Conservation (phyloP, 2,329 filamentous ascomycete genomes). For the Fusarium siculi region DNA sequence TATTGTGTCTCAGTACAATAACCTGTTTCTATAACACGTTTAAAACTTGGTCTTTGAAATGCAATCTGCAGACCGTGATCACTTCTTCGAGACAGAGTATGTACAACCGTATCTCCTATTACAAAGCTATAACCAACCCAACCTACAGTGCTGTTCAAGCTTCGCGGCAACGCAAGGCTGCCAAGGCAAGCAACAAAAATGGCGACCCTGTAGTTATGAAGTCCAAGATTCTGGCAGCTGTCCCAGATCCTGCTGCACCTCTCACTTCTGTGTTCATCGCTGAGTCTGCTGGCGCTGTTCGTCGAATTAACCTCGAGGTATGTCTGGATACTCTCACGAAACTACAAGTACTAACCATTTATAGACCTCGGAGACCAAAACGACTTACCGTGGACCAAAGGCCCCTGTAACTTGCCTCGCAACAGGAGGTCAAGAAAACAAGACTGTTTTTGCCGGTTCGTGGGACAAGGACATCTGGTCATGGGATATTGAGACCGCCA, state of each 20-base stretch:
- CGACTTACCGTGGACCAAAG: constrained; percentile 75
- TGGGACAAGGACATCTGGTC: constrained; percentile 96
- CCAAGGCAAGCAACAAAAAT: constrained; percentile 79
- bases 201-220: constrained; percentile 83
- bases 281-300: constrained; percentile 85
- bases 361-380: constrained; percentile 48
- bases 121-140: not conserved
- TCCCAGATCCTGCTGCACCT: constrained; percentile 71
- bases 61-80: constrained; percentile 76
- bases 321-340: constrained; percentile 11
- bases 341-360: constrained; percentile 4
- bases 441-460: constrained; percentile 82
- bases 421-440: constrained; percentile 65
- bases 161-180: constrained; percentile 69
- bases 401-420: constrained; percentile 84
- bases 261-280: constrained; percentile 77
- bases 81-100: constrained; percentile 95
- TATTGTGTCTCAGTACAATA: not conserved
- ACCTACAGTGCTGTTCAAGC: constrained; percentile 59
- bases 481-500: constrained; percentile 73
- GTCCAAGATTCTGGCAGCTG: constrained; percentile 85
- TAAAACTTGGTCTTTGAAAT: constrained; percentile 55
- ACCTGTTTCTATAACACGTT: not conserved
- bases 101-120: constrained; percentile 43
- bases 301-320: constrained; percentile 80